These are phyloP conservation scores for Talaromyces pinophilus DNA, from an alignment of 2,329 filamentous ascomycete genomes.

Conservation along the genomic window DNA sequence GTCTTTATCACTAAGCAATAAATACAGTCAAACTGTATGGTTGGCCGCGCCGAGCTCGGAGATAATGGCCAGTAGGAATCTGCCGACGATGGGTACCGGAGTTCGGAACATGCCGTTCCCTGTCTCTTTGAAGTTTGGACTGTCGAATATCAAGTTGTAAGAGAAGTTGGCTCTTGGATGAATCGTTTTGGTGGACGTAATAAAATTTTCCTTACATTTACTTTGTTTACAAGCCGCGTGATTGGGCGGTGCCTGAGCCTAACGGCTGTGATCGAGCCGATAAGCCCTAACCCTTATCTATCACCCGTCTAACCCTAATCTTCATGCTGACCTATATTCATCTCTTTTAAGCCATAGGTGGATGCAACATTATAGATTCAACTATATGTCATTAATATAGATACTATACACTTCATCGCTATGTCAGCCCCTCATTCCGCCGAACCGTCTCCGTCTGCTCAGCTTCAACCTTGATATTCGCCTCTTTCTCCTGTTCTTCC, in stretches of 20 bases:
- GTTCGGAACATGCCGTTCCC: not conserved
- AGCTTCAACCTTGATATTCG: conserved; percentile 1
- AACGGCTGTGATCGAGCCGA: not conserved
- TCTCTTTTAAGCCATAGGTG: not conserved
- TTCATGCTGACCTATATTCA: not conserved
- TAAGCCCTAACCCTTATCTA: not conserved
- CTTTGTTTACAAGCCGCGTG: not conserved
- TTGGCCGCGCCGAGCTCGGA: conserved; percentile 10
- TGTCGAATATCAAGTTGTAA: not conserved
- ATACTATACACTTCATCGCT: not conserved
- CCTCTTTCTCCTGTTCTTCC: not conserved
- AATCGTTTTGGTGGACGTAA: not conserved
- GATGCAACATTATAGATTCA: not conserved
- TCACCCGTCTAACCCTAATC: not conserved
- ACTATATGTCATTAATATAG: too few species aligned
- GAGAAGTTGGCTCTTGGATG: not conserved
- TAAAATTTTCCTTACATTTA: not conserved
- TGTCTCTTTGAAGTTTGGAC: too few species aligned
- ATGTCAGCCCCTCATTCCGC: not conserved
- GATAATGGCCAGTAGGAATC: conserved; percentile 4
- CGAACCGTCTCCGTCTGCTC: not conserved
- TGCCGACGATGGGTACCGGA: not conserved
- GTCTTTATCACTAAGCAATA: not conserved
- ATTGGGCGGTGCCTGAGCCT: not conserved
- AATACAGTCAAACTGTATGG: not conserved